phyloP scores from a whole-genome alignment of 768 basidiomycete species.

The Naganishia vishniacii region DNA sequence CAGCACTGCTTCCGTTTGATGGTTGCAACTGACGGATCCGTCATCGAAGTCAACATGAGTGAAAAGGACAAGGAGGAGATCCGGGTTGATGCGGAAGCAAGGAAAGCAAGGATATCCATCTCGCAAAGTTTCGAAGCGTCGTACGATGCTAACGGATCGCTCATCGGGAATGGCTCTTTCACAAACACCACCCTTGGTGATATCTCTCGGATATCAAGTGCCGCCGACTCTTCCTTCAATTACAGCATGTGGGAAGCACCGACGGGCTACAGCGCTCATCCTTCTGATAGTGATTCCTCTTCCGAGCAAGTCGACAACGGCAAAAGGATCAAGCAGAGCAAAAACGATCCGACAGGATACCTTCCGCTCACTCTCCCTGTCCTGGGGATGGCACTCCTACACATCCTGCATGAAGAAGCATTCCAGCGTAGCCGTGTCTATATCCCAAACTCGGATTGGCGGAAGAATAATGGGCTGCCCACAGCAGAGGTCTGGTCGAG shows the following conservation, averaged over 20 bases:
- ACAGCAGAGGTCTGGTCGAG: slow-evolving; percentile 8
- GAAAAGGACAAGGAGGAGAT: slow-evolving; percentile 11
- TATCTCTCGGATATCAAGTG: not conserved
- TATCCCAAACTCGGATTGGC: slow-evolving; percentile 15
- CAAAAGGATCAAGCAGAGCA: not conserved
- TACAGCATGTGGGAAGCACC: slow-evolving; percentile 18
- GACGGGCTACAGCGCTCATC: slow-evolving; percentile 2
- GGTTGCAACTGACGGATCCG: slow-evolving; percentile 18
- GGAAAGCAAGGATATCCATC: not conserved
- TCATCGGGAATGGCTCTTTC: not conserved
- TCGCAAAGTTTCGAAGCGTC: slow-evolving; percentile 8
- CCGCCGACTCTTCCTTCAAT: not conserved
- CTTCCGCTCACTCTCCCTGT: slow-evolving; percentile 21
- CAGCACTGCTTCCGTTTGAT: slow-evolving; percentile 19
- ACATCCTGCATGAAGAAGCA: slow-evolving; percentile 22
- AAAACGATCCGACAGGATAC: slow-evolving; percentile 21
- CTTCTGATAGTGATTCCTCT: slow-evolving; percentile 7
- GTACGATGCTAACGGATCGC: slow-evolving; percentile 5
- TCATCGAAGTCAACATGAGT: slow-evolving; percentile 22
- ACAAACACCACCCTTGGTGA: not conserved
- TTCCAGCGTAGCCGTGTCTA: slow-evolving; percentile 5
- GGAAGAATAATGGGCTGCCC: slow-evolving; percentile 16
- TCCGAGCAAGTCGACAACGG: not conserved
- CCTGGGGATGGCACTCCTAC: slow-evolving; percentile 22
- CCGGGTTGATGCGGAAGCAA: not conserved